These are phyloP conservation scores for Paraphoma chrysanthemicola DNA, from an alignment of 2,329 filamentous ascomycete genomes.

Conservation along the genomic window DNA sequence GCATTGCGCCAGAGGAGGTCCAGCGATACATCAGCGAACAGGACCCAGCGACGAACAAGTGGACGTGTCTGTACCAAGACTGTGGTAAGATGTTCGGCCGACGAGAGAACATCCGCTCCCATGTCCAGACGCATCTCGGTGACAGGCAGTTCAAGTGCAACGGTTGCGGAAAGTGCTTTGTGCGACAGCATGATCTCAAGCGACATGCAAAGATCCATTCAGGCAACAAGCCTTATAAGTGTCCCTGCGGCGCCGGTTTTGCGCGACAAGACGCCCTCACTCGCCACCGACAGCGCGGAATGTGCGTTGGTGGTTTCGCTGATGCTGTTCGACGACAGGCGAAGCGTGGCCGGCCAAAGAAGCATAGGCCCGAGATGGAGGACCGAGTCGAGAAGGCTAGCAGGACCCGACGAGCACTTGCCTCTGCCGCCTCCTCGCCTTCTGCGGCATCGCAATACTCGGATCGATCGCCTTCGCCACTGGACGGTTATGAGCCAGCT, in stretches of 20 bases:
- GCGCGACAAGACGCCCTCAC: constrained; percentile 95
- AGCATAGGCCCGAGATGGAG: constrained; percentile 66
- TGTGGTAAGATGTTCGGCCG: constrained; percentile 93
- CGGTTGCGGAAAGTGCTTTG: constrained; percentile 92
- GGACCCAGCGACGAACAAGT: constrained; percentile 51
- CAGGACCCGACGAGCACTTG: constrained; percentile 55
- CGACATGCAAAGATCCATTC: constrained; percentile 97
- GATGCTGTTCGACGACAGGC: constrained; percentile 72
- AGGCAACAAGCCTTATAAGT: constrained; percentile 93
- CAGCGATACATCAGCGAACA: constrained; percentile 58
- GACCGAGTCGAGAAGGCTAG: constrained; percentile 64
- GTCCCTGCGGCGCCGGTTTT: constrained; percentile 92
- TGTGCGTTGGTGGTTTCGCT: constrained; percentile 95
- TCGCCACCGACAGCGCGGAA: constrained; percentile 90
- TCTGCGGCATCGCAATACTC: constrained; percentile 44
- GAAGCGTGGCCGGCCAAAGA: constrained; percentile 71
- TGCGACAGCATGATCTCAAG: constrained; percentile 96
- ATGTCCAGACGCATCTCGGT: constrained; percentile 96
- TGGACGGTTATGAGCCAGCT: constrained; percentile 31
- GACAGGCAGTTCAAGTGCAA: constrained; percentile 96
- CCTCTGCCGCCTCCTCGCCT: constrained; percentile 41
- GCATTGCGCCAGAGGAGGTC: constrained; percentile 81
- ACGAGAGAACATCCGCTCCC: constrained; percentile 98
- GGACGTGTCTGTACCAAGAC: constrained; percentile 63
- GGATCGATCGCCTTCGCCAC: constrained; percentile 37